Base-by-base conservation (phyloP, 306 rosid genomes). In the Coriaria nepalensis region DNA sequence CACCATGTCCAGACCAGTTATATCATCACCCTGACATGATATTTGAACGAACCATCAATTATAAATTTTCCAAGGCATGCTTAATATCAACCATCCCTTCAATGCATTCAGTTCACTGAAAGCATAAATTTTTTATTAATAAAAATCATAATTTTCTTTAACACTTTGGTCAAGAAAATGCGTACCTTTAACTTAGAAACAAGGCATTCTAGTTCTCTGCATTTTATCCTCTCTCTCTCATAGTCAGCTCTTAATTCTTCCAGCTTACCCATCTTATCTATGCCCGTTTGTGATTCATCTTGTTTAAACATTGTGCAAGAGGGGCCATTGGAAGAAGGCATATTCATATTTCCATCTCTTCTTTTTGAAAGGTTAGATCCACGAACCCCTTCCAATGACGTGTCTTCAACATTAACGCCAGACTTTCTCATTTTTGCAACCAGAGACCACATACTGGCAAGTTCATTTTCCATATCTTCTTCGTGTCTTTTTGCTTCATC, bases 111-210 rank as follows among this genome's bases (percentile, higher is more conserved):
- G 49, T 49, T 57, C 34, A 62, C 38, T 13, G 34, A 13, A 33
- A 37, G 66, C 52, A 48, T 49, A 37, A n/a, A n/a, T n/a, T n/a
- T n/a, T n/a, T n/a, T n/a, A n/a, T n/a, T n/a, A n/a, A n/a, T n/a
- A n/a, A n/a, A n/a, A 43, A 52, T 55, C 35, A 37, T 13, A 50
- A 50, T 61, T 13, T 39, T 33, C 6, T 34, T n/a, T 49, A 56
- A 35, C 8, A 40, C 8, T 51, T 44, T 47, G 13, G n/a, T 42
- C 38, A 38, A 33, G 47, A 43, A 33, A 10, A 47, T 11, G 61
- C 59, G 44, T 75, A 86, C 93, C 93, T 86, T 71, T 66, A 85
- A 62, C 55, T 66, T 74, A 34, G 93, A 81, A 50, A 76, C 63
- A 48, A 50, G 51, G 70, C 78, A 57, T 66, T 78, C 82, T 10